A percentile compares a stretch with the other conserved stretches of the same genome.
phyloP scores from a whole-genome alignment of 2,329 filamentous ascomycete genomes.

The Fusarium sororula region DNA sequence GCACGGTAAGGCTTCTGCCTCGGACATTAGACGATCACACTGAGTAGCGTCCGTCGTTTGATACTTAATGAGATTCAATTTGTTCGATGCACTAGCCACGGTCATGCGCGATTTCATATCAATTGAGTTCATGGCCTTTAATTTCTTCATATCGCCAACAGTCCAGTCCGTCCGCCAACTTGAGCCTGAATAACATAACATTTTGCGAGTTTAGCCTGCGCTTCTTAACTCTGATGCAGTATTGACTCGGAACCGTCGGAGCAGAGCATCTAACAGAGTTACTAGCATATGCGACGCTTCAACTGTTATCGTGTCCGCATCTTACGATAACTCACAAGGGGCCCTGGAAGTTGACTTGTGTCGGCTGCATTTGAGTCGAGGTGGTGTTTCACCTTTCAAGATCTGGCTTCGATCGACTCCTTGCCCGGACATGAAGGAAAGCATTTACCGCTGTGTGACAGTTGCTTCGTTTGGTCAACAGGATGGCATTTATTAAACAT shows the following conservation, averaged over 20 bases:
- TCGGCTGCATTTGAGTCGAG: neutral
- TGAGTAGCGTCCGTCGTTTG: constrained; percentile 4
- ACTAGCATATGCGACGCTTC: neutral
- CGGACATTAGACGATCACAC: constrained; percentile 14
- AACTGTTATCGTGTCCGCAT: constrained; percentile 17
- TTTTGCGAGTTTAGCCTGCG: neutral
- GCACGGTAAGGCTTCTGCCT: constrained; percentile 7
- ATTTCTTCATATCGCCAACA: constrained; percentile 12
- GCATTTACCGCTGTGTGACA: constrained; percentile 10
- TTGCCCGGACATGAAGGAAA: neutral
- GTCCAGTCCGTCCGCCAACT: neutral
- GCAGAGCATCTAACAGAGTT: neutral
- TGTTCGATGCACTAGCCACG: constrained; percentile 29
- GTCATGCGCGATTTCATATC: constrained; percentile 23
- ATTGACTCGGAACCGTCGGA: constrained; percentile 1
- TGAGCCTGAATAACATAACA: neutral
- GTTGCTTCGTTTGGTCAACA: neutral
- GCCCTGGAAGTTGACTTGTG: neutral
- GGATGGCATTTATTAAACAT: neutral
- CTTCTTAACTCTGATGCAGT: neutral
- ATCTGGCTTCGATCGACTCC: constrained; percentile 26
- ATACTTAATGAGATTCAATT: constrained; percentile 26
- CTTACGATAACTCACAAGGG: constrained; percentile 26
- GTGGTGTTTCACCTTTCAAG: constrained; percentile 30
- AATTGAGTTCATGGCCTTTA: constrained; percentile 17